Evolutionary conservation across 208 protist species (phyloP), one percentile per base, ranked within the genome.

Genomic region (Acanthamoeba divionensis): DNA sequence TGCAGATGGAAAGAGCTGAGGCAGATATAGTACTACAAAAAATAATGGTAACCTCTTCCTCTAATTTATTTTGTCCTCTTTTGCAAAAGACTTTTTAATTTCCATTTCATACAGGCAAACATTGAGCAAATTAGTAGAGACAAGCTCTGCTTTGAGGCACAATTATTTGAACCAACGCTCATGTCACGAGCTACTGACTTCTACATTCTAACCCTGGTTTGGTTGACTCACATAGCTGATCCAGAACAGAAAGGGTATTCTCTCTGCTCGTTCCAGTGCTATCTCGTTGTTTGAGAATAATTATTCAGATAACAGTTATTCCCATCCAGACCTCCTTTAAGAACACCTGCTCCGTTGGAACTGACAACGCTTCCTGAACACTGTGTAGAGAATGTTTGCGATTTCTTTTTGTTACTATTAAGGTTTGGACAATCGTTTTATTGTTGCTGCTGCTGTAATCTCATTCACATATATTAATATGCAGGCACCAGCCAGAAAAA

Each of bases 301-400:
- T n/a, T 18, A n/a, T 5, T 79, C 18, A 21, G 60, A 5, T 18
- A 79, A 79, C 63, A 24, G 24, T 6, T 29, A 45, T 83, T 12
- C 60, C 48, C 55, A 10, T 0, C 31, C 5, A 79, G 24, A 18
- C n/a, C 89, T 38, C 91, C 91, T 55, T 33, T 92, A 41, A 26
- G 52, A 24, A 41, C 63, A 18, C 63, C 83, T 24, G 45, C 86
- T 48, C 80, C 80, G 36, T 1, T 4, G 26, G 55, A 92, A 52
- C 71, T 91, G 52, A 13, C 83, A 6, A 38, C 60, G 18, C 79
- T 93, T 33, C 91, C 91, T 57, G 91, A 93, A 52, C 89, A 91
- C 69, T 66, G 69, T 80, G 48, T 93, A 31, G 89, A 93, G 13
- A 82, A 91, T 86, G 47, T 93, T 12, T 83, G 89, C 47, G 89